Evolutionary conservation across 208 protist species (phyloP), one percentile per base, ranked within the genome.

Genomic region (Porcisia deanei): DNA sequence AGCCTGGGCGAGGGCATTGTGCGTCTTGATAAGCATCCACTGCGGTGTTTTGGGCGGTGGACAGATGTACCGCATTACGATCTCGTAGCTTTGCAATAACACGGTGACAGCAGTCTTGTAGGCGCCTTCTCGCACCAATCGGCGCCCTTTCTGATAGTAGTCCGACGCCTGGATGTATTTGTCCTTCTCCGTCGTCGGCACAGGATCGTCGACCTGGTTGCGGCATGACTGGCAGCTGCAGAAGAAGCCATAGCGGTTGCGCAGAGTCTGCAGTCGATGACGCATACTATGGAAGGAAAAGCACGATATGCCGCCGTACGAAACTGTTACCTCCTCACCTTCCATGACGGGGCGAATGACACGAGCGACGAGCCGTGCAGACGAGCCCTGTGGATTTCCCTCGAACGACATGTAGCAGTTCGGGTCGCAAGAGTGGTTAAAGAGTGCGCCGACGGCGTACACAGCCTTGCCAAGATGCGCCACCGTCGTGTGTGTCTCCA

Each of bases 121-220:
- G 57, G 95, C 74, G 16, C 91, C 85, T 74, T 97, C 91, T 43
- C 91, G 90, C 20, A 95, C 86, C 37, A 97, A 71, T 14, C 89
- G 89, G 59, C 87, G 86, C 2, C 94, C 94, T 68, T 97, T 97
- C 73, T 97, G 94, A 73, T 97, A 97, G 77, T 94, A 94, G 79
- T 96, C 91, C 20, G 91, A 77, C 9, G 91, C 88, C 79, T 95
- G 83, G 61, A 97, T 83, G 76, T 96, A 96, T 63, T 92, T 82
- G 16, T 85, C 86, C 83, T 96, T 92, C 47, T 92, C 88, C 43
- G 85, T 77, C 41, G 75, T 60, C 22, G 58, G 72, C 22, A 97
- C 88, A 1, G 81, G 71, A 65, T 97, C 91, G 67, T 97, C 94
- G 30, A 91, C 85, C 65, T 94, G 85, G 65, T 86, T 79, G 25